A percentile compares a stretch with the other conserved stretches of the same genome.
Conservation (phyloP, 2,329 filamentous ascomycete genomes). For the Pezicula neosporulosa region DNA sequence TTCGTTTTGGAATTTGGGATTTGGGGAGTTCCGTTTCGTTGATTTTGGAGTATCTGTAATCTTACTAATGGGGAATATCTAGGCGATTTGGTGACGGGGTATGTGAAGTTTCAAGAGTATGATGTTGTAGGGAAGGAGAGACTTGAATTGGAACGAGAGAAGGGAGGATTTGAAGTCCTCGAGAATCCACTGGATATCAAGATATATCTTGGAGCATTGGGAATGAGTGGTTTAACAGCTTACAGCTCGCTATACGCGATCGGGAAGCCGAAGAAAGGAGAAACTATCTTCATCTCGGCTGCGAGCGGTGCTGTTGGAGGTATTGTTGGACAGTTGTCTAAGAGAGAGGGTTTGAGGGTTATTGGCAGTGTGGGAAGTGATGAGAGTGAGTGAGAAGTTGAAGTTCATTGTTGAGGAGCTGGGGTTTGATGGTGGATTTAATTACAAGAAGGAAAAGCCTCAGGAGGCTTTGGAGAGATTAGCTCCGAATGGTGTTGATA, state of each 20-base stretch:
- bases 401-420: slow-evolving; percentile 70
- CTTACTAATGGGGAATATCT: too few species aligned
- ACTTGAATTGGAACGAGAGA: slow-evolving; percentile 32
- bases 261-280: slow-evolving; percentile 65
- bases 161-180: slow-evolving; percentile 45
- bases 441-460: slow-evolving; percentile 73
- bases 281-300: slow-evolving; percentile 71
- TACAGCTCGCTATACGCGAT: slow-evolving; percentile 73
- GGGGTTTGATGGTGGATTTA: slow-evolving; percentile 70
- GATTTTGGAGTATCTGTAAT: too few species aligned
- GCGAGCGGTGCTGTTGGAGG: slow-evolving; percentile 71
- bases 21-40: too few species aligned
- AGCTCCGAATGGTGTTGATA: slow-evolving; percentile 68
- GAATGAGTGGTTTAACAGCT: slow-evolving; percentile 73
- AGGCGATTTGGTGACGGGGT: slow-evolving; percentile 62
- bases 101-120: slow-evolving; percentile 64
- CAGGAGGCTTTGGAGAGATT: slow-evolving; percentile 47
- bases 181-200: slow-evolving; percentile 64
- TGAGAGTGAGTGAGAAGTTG: slow-evolving; percentile 68
- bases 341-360: slow-evolving; percentile 69
- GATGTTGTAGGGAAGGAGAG: slow-evolving; percentile 43
- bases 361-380: slow-evolving; percentile 73
- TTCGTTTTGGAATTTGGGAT: too few species aligned
- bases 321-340: slow-evolving; percentile 66
- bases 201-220: slow-evolving; percentile 70